phyloP scores from a whole-genome alignment of 805 yeast genomes.

The Sugiyamaella chiloensis region DNA sequence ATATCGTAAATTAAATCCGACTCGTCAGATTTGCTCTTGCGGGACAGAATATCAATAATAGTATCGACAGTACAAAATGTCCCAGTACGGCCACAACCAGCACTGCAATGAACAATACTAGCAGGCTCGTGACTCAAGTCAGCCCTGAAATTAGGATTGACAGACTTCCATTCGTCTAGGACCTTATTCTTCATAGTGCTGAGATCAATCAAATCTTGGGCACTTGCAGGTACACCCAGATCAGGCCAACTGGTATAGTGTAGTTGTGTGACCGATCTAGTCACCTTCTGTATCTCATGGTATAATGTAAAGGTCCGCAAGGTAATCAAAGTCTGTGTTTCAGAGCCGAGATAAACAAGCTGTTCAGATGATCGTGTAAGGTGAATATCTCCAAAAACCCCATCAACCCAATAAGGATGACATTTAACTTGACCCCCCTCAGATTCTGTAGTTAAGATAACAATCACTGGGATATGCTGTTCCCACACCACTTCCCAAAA shows the following conservation, averaged over 20 bases:
- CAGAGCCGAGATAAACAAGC: constrained; percentile 13
- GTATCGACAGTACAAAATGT: constrained; percentile 55
- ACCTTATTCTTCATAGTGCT: constrained; percentile 46
- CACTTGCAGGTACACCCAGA: constrained; percentile 61
- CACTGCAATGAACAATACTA: constrained; percentile 79
- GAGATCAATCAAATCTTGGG: constrained; percentile 60
- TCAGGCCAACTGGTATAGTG: constrained; percentile 88
- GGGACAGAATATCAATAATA: constrained; percentile 38
- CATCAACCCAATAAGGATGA: constrained; percentile 78
- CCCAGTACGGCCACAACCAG: constrained; percentile 98
- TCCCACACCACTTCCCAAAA: constrained; percentile 79
- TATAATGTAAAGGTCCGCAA: constrained; percentile 46
- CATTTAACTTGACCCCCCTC: constrained; percentile 86
- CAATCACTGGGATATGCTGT: constrained; percentile 60
- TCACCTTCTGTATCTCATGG: constrained; percentile 33
- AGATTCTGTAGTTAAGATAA: constrained; percentile 72
- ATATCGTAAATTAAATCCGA: constrained; percentile 60
- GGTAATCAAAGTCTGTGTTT: constrained; percentile 22
- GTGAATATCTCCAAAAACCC: constrained; percentile 40
- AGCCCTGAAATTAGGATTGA: neutral
- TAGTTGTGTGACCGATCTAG: constrained; percentile 52
- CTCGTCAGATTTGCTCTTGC: neutral
- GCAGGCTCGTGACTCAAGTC: constrained; percentile 13
- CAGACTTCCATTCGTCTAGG: constrained; percentile 21
- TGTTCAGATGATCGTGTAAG: constrained; percentile 29